A percentile compares a stretch with the other conserved stretches of the same genome.
Evolutionary conservation across 371 early-diverging fungal species (phyloP).

Genomic region (Fennellomyces sp.): DNA sequence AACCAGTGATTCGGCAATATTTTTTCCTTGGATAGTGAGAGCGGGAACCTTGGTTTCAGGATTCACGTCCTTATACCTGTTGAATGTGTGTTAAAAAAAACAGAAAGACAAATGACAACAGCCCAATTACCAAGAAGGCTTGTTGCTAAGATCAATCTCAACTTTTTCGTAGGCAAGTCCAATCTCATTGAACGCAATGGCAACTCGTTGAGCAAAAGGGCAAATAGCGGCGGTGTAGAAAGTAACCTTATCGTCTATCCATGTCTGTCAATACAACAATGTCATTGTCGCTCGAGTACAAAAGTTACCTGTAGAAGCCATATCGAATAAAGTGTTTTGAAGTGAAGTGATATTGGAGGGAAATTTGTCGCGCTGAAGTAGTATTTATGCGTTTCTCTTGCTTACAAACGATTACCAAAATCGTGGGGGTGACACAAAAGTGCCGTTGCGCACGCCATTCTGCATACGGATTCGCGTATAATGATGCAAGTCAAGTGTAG

Average conservation of each 20-base stretch:
- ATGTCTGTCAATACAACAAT: not conserved
- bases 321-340: too few species aligned
- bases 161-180: slow-evolving; percentile 50
- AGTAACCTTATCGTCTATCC: slow-evolving; percentile 24
- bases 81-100: not conserved
- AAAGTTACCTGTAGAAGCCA: too few species aligned
- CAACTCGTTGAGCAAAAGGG: slow-evolving; percentile 67
- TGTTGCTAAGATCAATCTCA: slow-evolving; percentile 64
- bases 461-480: too few species aligned
- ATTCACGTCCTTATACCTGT: slow-evolving; percentile 52
- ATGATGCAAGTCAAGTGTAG: too few species aligned
- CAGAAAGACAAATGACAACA: not conserved
- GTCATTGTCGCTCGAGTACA: too few species aligned
- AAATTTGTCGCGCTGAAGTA: too few species aligned
- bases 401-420: too few species aligned
- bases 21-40: slow-evolving; percentile 31
- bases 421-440: too few species aligned
- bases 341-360: too few species aligned
- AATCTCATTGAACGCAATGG: slow-evolving; percentile 56
- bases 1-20: slow-evolving; percentile 55
- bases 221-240: slow-evolving; percentile 60
- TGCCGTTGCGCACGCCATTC: too few species aligned
- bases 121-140: slow-evolving; percentile 56
- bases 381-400: too few species aligned
- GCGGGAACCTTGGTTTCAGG: slow-evolving; percentile 59